A percentile compares a stretch with the other conserved stretches of the same genome.
Evolutionary conservation across 768 basidiomycete species (phyloP).

Genomic region (Rhodotorula toruloides): DNA sequence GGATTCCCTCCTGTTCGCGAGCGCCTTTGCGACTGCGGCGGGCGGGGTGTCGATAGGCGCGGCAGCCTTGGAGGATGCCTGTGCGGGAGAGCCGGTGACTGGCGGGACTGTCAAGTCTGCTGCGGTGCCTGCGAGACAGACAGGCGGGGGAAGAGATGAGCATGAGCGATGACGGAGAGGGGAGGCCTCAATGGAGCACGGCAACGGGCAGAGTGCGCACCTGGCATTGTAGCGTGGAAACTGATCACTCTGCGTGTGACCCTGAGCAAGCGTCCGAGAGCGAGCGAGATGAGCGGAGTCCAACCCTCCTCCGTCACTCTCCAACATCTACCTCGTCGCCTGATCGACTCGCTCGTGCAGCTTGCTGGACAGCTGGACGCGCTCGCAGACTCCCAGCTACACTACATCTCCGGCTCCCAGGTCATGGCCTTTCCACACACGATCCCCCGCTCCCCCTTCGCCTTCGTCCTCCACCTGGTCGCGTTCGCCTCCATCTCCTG

Average conservation of each 20-base stretch:
- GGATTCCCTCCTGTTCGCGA: conserved; percentile 29
- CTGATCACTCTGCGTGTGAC: too few relatives aligned
- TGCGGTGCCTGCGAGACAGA: conserved; percentile 16
- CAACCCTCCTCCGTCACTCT: background rate
- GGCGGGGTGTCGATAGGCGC: conserved; percentile 8
- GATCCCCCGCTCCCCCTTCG: conserved; percentile 1
- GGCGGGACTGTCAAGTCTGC: conserved; percentile 33
- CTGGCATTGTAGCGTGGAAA: too few relatives aligned
- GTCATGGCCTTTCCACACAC: background rate
- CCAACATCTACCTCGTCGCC: background rate
- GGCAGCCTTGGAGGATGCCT: conserved; percentile 19
- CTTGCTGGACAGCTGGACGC: background rate
- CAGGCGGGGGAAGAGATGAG: background rate
- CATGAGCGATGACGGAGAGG: background rate
- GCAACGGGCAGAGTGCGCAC: too few relatives aligned
- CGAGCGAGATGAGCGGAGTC: too few relatives aligned
- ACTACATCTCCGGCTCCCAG: background rate
- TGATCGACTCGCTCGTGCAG: background rate
- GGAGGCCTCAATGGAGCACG: too few relatives aligned
- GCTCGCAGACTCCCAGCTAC: background rate
- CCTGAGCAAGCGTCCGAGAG: too few relatives aligned
- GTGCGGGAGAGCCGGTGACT: conserved; percentile 28
- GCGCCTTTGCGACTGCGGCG: conserved; percentile 18
- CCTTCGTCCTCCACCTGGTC: conserved; percentile 15
- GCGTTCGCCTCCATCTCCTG: conserved; percentile 13